A percentile compares a stretch with the other conserved stretches of the same genome.
Conservation (phyloP, 495 filamentous ascomycete genomes). For the Penicillium cataractarum region DNA sequence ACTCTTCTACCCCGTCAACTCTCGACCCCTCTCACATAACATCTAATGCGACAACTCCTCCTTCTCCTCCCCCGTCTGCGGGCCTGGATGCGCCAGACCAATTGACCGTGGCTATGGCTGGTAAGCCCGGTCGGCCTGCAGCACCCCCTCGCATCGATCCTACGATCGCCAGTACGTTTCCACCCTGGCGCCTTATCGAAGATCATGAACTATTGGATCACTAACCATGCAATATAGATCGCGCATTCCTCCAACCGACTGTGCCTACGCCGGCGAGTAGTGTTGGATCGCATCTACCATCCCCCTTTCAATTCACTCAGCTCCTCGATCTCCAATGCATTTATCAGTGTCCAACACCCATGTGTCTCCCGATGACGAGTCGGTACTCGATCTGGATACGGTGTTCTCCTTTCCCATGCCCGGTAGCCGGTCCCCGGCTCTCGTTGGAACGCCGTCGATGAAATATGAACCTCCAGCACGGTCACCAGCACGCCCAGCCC, state of each 20-base stretch:
- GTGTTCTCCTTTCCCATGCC: conserved; percentile 65
- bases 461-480: conserved; percentile 5
- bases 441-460: conserved; percentile 34
- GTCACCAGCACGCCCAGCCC: conserved; percentile 20
- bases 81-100: conserved; percentile 29
- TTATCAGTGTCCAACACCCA: conserved; percentile 45
- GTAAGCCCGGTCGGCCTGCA: conserved; percentile 31
- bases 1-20: neutral
- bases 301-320: conserved; percentile 49
- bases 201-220: conserved; percentile 3
- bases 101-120: conserved; percentile 22
- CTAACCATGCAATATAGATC: conserved; percentile 54
- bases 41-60: conserved; percentile 36
- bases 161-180: conserved; percentile 55
- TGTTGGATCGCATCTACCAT: conserved; percentile 59
- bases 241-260: conserved; percentile 58
- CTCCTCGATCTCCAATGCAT: conserved; percentile 46
- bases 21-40: conserved; percentile 17
- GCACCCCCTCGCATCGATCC: conserved; percentile 59
- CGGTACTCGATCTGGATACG: conserved; percentile 55
- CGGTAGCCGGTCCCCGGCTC: conserved; percentile 40
- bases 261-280: conserved; percentile 64
- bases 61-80: conserved; percentile 44
- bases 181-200: neutral
- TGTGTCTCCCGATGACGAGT: conserved; percentile 42